Conservation (phyloP, 2,329 filamentous ascomycete species). For the Sordariomycetes sp. region DNA sequence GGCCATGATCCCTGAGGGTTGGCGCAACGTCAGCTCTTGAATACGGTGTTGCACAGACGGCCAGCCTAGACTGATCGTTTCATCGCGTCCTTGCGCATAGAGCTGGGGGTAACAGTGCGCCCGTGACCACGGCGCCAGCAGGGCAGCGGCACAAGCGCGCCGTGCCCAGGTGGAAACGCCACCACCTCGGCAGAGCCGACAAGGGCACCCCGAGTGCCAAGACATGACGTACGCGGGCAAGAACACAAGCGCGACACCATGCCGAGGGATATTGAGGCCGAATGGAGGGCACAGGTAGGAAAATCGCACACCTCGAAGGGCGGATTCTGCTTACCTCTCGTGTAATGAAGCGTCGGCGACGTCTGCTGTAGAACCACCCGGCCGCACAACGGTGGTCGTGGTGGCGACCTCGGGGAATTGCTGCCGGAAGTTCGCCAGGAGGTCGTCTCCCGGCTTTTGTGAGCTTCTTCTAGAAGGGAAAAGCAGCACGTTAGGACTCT, state of each 20-base stretch:
- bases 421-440: conserved; percentile 75
- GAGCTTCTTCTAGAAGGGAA: conserved; percentile 51
- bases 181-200: background rate
- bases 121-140: background rate
- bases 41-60: background rate
- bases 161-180: background rate
- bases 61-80: background rate
- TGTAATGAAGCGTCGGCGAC: conserved; percentile 9
- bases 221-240: background rate
- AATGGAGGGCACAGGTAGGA: background rate
- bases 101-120: background rate
- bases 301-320: background rate
- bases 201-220: background rate
- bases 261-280: background rate
- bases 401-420: conserved; percentile 65
- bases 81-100: background rate
- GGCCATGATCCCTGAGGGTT: background rate
- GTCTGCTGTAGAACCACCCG: conserved; percentile 1
- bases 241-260: background rate
- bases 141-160: background rate
- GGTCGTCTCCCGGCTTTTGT: conserved; percentile 77
- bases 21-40: background rate
- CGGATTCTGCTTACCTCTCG: conserved; percentile 18
- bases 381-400: conserved; percentile 23
- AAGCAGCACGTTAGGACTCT: background rate